A percentile compares a stretch with the other conserved stretches of the same genome.
phyloP scores from a whole-genome alignment of 2,329 filamentous ascomycete species.

The Fusarium mundagurra region DNA sequence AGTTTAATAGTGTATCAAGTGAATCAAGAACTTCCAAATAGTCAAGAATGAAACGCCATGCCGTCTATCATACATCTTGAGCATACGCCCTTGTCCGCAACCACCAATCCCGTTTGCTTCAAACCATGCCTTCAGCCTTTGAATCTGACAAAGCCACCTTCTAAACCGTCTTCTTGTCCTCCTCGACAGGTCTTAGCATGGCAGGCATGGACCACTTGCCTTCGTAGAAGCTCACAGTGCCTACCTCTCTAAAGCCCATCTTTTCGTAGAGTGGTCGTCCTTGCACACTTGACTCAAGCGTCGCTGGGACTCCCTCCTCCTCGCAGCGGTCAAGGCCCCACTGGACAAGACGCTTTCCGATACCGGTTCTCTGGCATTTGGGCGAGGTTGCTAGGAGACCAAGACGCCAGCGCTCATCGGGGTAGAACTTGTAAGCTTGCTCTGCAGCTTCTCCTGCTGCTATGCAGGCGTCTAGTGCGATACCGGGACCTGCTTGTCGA shows the following conservation, averaged over 20 bases:
- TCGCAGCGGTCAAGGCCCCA: conserved; percentile 27
- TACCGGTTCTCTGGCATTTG: conserved; percentile 15
- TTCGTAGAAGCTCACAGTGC: not conserved
- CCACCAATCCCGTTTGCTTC: not conserved
- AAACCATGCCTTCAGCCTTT: not conserved
- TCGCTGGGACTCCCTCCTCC: conserved; percentile 10
- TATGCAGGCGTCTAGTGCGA: not conserved
- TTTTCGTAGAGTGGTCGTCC: conserved; percentile 13
- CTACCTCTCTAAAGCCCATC: conserved; percentile 10
- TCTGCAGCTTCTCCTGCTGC: not conserved
- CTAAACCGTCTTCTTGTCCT: not conserved
- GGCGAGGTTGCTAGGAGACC: conserved; percentile 13
- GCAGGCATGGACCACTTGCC: not conserved
- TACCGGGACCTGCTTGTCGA: not conserved
- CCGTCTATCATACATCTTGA: not conserved
- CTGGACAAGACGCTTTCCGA: conserved; percentile 11
- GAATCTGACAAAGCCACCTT: not conserved
- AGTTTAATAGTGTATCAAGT: not conserved
- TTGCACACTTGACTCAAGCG: conserved; percentile 8
- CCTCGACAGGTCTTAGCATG: conserved; percentile 11
- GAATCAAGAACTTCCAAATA: not conserved
- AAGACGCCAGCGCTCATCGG: conserved; percentile 17
- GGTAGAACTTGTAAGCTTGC: not conserved
- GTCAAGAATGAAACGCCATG: not conserved
- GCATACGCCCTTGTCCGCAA: not conserved